Conservation (phyloP, 2,329 filamentous ascomycete species). For the Aquanectria penicillioides region DNA sequence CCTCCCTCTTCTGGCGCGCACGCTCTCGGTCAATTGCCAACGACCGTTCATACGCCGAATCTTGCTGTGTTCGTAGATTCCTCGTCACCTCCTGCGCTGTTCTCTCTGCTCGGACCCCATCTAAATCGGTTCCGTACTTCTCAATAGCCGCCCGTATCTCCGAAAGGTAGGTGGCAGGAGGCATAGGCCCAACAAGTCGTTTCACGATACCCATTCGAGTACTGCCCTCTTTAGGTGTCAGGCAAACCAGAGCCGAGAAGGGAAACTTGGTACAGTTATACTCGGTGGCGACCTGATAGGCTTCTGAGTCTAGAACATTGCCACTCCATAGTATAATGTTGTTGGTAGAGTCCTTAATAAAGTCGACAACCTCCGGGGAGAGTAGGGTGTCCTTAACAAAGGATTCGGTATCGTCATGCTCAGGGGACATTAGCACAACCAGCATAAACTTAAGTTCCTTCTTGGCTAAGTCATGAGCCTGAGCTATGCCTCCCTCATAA, state of each 20-base stretch:
- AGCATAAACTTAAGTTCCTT: conserved; percentile 90
- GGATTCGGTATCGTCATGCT: conserved; percentile 89
- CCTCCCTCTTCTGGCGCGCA: conserved; percentile 79
- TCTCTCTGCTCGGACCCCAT: conserved; percentile 77
- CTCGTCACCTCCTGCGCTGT: conserved; percentile 84
- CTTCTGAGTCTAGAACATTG: conserved; percentile 91
- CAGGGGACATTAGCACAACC: conserved; percentile 88
- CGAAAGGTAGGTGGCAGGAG: conserved; percentile 75
- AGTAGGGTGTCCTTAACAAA: conserved; percentile 88
- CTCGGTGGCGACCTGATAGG: conserved; percentile 90
- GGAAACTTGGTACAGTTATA: conserved; percentile 93
- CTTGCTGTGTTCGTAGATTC: conserved; percentile 85
- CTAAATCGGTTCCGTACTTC: conserved; percentile 80
- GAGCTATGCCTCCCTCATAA: conserved; percentile 88
- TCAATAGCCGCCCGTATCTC: conserved; percentile 80
- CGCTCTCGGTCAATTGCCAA: conserved; percentile 89
- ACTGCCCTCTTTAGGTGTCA: conserved; percentile 84
- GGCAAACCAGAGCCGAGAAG: conserved; percentile 85
- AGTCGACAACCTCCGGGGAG: conserved; percentile 76
- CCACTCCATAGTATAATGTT: conserved; percentile 93
- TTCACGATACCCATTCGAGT: conserved; percentile 92
- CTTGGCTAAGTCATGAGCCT: conserved; percentile 90
- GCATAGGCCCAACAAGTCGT: conserved; percentile 77
- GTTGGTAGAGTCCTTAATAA: conserved; percentile 78
- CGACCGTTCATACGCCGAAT: conserved; percentile 92